Conservation (phyloP, 106 monocot species). For the Chionographis japonica region DNA sequence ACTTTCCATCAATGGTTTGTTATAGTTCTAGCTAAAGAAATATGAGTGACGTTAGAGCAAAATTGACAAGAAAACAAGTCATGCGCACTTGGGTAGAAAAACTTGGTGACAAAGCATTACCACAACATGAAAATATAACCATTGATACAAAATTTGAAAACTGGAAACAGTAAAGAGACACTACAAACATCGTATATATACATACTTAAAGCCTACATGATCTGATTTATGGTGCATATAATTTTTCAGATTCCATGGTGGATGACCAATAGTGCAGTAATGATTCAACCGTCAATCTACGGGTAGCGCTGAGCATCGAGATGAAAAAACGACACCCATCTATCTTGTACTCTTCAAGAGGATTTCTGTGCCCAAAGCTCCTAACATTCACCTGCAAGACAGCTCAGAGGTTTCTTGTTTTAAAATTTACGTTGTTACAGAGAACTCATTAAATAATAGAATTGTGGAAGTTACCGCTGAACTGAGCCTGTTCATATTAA, state of each 20-base stretch:
- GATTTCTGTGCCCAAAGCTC: constrained; percentile 98
- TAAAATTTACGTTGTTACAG: neutral
- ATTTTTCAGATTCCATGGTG: constrained; percentile 50
- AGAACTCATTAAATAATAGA: neutral
- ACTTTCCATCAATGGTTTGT: too few species aligned
- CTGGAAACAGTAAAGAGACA: too few species aligned
- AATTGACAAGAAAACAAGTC: too few species aligned
- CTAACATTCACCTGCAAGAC: constrained; percentile 81
- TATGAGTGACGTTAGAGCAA: too few species aligned
- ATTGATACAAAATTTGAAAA: too few species aligned
- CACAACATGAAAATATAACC: too few species aligned
- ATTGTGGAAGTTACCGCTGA: constrained; percentile 59
- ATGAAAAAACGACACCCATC: constrained; percentile 99
- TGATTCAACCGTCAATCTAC: constrained; percentile 79
- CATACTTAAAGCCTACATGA: constrained; percentile 7
- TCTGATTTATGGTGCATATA: constrained; percentile 14
- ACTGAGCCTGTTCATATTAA: constrained; percentile 98
- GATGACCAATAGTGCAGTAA: constrained; percentile 88
- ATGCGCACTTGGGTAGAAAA: too few species aligned
- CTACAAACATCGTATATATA: too few species aligned
- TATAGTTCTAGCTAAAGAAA: too few species aligned
- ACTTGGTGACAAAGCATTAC: too few species aligned
- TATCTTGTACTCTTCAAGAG: constrained; percentile 98
- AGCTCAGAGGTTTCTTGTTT: neutral
- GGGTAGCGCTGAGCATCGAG: constrained; percentile 95